Percentiles rank a stretch among this genome's conserved stretches.
Conservation (phyloP, 495 filamentous ascomycete species). For the Aspergillus leporis region DNA sequence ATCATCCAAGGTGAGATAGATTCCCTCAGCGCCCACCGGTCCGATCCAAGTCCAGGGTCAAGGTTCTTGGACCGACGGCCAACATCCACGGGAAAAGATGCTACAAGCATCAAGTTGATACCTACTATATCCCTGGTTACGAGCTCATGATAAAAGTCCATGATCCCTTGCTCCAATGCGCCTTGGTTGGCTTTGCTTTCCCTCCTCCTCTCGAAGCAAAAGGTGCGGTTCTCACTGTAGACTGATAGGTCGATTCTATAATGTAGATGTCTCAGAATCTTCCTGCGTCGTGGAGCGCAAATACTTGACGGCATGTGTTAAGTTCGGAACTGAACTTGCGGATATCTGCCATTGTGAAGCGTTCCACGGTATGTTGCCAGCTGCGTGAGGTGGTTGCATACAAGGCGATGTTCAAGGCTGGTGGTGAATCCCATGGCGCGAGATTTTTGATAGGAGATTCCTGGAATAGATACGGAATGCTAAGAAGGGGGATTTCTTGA, state of each 20-base stretch:
- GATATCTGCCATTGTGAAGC: slow-evolving; percentile 3
- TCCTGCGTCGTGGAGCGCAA: neutral
- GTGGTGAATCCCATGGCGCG: neutral
- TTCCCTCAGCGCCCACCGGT: neutral
- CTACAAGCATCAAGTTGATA: neutral
- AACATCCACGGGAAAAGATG: neutral
- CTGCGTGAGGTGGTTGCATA: slow-evolving; percentile 12
- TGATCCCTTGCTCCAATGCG: slow-evolving; percentile 1
- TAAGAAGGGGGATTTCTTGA: neutral
- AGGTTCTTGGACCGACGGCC: neutral
- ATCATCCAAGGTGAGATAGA: neutral
- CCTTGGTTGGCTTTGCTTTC: slow-evolving; percentile 9
- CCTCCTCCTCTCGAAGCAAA: slow-evolving; percentile 2
- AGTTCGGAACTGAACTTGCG: slow-evolving; percentile 4
- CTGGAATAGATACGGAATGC: neutral
- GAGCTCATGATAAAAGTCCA: no score
- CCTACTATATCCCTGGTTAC: no score
- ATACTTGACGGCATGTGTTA: neutral
- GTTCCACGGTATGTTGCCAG: slow-evolving; percentile 13
- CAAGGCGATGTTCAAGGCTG: neutral
- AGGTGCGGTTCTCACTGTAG: slow-evolving; percentile 1
- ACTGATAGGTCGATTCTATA: slow-evolving; percentile 12
- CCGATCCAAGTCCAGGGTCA: neutral
- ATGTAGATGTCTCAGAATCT: neutral
- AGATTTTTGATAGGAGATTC: neutral